Conservation (phyloP, 345 rosid genomes). For the Corymbia maculata region DNA sequence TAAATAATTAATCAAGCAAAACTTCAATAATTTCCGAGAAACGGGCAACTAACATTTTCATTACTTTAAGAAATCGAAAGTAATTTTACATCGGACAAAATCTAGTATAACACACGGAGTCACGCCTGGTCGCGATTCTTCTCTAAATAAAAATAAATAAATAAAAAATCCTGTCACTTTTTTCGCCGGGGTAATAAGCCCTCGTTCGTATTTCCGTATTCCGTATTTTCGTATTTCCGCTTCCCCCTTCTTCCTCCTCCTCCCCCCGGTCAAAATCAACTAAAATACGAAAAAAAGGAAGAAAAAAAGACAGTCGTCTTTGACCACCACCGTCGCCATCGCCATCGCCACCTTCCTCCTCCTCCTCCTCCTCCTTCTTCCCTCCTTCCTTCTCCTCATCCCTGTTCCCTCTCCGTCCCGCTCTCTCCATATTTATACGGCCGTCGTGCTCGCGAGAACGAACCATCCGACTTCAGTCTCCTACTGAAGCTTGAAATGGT, state of each 20-base stretch:
- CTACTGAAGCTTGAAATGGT: not conserved
- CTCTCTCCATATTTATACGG: not conserved
- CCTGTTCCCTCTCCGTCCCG: not conserved
- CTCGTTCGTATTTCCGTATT: not conserved
- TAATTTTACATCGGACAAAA: not conserved
- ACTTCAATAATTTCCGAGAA: not conserved
- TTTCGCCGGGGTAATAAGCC: too few species aligned
- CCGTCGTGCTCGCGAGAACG: not conserved
- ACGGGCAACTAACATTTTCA: fast-evolving
- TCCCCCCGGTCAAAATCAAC: not conserved
- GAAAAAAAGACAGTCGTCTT: not conserved
- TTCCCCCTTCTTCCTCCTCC: not conserved
- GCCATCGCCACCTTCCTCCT: not conserved
- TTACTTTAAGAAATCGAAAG: not conserved
- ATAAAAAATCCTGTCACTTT: too few species aligned
- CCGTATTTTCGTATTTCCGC: not conserved
- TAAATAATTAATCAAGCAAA: too few species aligned
- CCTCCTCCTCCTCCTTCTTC: constrained; percentile 4
- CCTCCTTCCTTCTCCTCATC: constrained; percentile 9
- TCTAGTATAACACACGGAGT: fast-evolving
- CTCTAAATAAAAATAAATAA: too few species aligned
- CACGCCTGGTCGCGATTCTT: not conserved
- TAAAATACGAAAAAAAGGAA: not conserved
- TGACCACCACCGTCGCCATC: not conserved
- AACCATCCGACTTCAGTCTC: not conserved